A percentile compares a stretch with the other conserved stretches of the same genome.
phyloP scores from a whole-genome alignment of 2,329 filamentous ascomycete species.

The Raffaelea arxii region DNA sequence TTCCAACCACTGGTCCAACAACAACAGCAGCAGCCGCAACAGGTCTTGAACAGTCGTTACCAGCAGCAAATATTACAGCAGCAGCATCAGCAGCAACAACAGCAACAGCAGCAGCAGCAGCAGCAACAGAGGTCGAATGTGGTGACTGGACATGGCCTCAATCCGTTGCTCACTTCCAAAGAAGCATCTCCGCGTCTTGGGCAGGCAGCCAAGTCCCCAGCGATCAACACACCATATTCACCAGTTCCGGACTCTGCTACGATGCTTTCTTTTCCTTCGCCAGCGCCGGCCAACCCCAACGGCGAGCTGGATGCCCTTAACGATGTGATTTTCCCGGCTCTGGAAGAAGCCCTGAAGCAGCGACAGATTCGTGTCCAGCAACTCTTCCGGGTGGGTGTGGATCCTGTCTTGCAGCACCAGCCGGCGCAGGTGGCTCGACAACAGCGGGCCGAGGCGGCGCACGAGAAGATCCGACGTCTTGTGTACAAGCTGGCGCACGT shows the following conservation, averaged over 20 bases:
- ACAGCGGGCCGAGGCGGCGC: conserved; percentile 59
- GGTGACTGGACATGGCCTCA: conserved; percentile 4
- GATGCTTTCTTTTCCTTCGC: conserved; percentile 42
- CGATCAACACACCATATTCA: conserved; percentile 1
- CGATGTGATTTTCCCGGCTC: conserved; percentile 84
- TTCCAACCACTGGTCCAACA: conserved; percentile 13
- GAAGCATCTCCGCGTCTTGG: conserved; percentile 4
- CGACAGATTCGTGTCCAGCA: conserved; percentile 55
- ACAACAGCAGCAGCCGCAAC: conserved; percentile 14
- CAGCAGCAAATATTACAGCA: conserved; percentile 17
- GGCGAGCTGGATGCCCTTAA: conserved; percentile 77
- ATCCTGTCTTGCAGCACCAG: conserved; percentile 22
- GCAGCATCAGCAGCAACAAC: conserved; percentile 17
- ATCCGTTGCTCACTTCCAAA: conserved; percentile 7
- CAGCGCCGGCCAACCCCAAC: conserved; percentile 46
- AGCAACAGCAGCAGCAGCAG: conserved; percentile 7
- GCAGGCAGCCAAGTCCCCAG: background rate
- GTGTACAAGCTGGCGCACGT: conserved; percentile 75
- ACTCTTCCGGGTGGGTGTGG: conserved; percentile 21
- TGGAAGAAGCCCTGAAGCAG: conserved; percentile 82
- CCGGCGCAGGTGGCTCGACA: conserved; percentile 48
- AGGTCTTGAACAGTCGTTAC: conserved; percentile 15
- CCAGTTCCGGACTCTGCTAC: conserved; percentile 9
- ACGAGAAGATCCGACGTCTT: conserved; percentile 72
- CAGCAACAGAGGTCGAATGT: background rate